Base-by-base conservation (phyloP, 2,329 filamentous ascomycete species). In the Hirsutella thompsonii region DNA sequence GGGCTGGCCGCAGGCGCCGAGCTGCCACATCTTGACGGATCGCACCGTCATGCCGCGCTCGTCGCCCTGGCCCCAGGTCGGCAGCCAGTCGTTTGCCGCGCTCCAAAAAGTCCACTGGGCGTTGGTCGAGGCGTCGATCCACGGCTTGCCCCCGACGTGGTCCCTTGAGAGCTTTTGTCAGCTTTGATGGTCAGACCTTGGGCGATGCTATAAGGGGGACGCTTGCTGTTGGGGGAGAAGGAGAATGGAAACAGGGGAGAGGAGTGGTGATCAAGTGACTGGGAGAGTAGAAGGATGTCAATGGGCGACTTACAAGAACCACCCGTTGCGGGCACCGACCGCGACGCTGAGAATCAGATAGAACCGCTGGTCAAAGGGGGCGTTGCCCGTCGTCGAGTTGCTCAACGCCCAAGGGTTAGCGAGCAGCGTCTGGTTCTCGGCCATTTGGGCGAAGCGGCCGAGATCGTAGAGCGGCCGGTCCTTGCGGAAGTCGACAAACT, bases 301-400 rank as follows among this genome's bases (percentile, higher is more conserved):
- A 36, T 16, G 20, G 16, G 26, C 6, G 18, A 53, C 59, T 47
- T 50, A 63, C 56, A 52, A 49, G 49, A 72, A 73, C 57, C 63
- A 72, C 14, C 68, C 68, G 42, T 68, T 70, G 6, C 54, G 64
- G 32, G 59, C 55, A 2, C 70, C 70, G 28, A 72, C 67, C 1
- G 69, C 69, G 1, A 73, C 67, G 47, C 70, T 70, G 20, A 73
- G 51, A 29, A 72, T 66, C 14, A 74, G 56, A 46, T 68, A 71
- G 47, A 74, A 73, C 1, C 57, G 49, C 48, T 71, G 63, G 49
- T 74, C 69, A 50, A 74, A 74, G 0, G 70, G 70, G 3, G 69
- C 65, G 44, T 66, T 69, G 32, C 53, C 52, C 6, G 52, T 56
- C 6, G 55, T 54, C n/a, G 56, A 55, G 3, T 52, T 58, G 13